phyloP scores from a whole-genome alignment of 148 eudicot species.

The Camellia sinensis region DNA sequence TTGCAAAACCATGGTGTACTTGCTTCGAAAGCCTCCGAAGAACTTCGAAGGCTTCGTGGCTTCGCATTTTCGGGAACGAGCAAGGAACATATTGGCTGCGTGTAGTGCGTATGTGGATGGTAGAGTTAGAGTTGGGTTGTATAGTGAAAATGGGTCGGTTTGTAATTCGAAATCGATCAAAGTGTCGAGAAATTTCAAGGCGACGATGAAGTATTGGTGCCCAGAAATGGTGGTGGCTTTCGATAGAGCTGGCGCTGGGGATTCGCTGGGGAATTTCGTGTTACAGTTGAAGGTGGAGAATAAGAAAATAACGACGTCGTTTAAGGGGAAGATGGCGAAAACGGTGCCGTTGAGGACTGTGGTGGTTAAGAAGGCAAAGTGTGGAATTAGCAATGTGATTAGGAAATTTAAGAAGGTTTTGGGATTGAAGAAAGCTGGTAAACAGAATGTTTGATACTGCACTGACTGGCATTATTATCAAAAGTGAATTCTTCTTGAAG shows the following conservation, averaged over 20 bases:
- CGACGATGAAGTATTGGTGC: conserved; percentile 21
- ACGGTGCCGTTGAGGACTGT: neutral
- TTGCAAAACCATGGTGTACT: conserved; percentile 54
- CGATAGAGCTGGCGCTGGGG: conserved; percentile 19
- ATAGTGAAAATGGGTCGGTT: neutral
- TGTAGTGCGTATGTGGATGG: conserved; percentile 41
- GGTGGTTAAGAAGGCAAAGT: neutral
- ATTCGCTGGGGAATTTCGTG: conserved; percentile 21
- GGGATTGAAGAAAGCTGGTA: conserved; percentile 9
- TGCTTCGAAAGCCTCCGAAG: conserved; percentile 42
- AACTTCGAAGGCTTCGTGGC: conserved; percentile 43
- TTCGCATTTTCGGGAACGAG: conserved; percentile 39
- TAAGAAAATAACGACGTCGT: conserved; percentile 8
- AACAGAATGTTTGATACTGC: neutral
- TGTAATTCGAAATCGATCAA: neutral
- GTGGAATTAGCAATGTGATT: neutral
- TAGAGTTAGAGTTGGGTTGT: conserved; percentile 29
- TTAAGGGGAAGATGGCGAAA: conserved; percentile 1
- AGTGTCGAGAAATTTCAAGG: conserved; percentile 26
- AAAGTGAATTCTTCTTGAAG: conserved; percentile 1
- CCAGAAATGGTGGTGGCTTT: conserved; percentile 29
- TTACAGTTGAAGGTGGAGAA: conserved; percentile 19
- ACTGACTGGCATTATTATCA: neutral
- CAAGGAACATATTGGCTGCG: conserved; percentile 31
- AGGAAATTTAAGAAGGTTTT: conserved; percentile 22